phyloP scores from a whole-genome alignment of 2,329 filamentous ascomycete genomes.

The Teratosphaeria gauchensis region DNA sequence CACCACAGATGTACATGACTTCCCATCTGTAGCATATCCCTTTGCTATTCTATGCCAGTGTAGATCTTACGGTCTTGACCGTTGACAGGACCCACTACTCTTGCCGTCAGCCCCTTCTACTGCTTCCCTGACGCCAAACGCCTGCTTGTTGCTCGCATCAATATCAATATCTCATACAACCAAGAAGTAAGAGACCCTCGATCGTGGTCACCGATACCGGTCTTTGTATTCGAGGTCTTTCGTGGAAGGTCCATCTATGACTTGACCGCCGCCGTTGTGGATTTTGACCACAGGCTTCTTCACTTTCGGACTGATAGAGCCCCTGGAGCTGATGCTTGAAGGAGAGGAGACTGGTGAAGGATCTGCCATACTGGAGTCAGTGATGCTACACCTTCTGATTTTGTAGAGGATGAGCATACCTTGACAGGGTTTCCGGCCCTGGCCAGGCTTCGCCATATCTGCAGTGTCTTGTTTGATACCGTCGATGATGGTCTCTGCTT shows the following conservation, averaged over 20 bases:
- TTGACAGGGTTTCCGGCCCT: background rate
- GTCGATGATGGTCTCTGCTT: background rate
- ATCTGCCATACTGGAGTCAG: background rate
- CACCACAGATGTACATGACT: background rate
- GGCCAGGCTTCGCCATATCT: background rate
- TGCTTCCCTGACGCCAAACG: background rate
- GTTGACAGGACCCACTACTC: background rate
- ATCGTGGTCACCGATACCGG: background rate
- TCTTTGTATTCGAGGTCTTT: background rate
- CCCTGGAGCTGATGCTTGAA: background rate
- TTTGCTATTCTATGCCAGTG: background rate
- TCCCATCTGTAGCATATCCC: background rate
- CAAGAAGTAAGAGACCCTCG: background rate
- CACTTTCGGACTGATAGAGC: background rate
- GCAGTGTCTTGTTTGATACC: background rate
- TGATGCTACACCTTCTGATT: background rate
- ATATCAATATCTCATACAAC: background rate
- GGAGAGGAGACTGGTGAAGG: background rate
- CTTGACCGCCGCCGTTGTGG: background rate
- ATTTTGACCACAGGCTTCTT: background rate
- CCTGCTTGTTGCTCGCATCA: background rate
- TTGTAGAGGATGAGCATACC: background rate
- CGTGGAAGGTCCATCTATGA: background rate
- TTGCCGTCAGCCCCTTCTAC: background rate
- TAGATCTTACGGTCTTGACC: background rate